Evolutionary conservation across 2,329 filamentous ascomycete species (phyloP).

Genomic region (Phaeosphaeriaceae sp.): DNA sequence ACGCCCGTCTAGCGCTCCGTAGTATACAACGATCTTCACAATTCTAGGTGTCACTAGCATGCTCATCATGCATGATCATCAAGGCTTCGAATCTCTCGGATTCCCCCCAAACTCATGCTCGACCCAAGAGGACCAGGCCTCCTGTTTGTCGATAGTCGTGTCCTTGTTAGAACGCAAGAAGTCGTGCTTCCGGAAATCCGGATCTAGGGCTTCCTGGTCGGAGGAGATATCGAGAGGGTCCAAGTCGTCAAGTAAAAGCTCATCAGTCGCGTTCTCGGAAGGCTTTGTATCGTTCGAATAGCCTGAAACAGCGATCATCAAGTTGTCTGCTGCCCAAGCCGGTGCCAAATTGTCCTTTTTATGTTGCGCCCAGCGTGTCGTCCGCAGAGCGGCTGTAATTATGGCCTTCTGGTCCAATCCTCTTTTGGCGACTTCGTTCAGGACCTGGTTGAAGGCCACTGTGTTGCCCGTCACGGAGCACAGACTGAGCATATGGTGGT

Average conservation of each 20-base stretch:
- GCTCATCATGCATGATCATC: neutral
- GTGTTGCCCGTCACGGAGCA: conserved; percentile 42
- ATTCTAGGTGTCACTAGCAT: neutral
- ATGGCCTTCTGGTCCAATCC: conserved; percentile 36
- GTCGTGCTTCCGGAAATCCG: neutral
- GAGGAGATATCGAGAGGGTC: conserved; percentile 1
- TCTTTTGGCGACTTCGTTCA: conserved; percentile 32
- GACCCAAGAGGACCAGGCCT: conserved; percentile 37
- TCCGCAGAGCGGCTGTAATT: conserved; percentile 23
- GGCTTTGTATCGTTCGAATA: conserved; percentile 26
- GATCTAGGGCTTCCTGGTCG: neutral
- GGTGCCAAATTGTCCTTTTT: conserved; percentile 26
- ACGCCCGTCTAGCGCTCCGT: conserved; percentile 16
- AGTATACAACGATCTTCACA: conserved; percentile 15
- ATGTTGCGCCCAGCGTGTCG: conserved; percentile 18
- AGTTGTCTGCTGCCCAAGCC: conserved; percentile 41
- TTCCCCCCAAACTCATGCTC: conserved; percentile 36
- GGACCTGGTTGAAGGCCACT: conserved; percentile 40
- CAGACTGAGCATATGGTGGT: conserved; percentile 41
- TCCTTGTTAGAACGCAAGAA: neutral
- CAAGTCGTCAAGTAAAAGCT: conserved; percentile 1
- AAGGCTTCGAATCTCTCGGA: conserved; percentile 27
- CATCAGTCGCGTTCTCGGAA: neutral
- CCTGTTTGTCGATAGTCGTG: conserved; percentile 10
- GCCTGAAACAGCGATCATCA: conserved; percentile 39